Percentiles rank a stretch among this genome's conserved stretches.
These are phyloP conservation scores for Boletus fagicola DNA, from an alignment of 768 basidiomycete genomes.

Conservation along the genomic window DNA sequence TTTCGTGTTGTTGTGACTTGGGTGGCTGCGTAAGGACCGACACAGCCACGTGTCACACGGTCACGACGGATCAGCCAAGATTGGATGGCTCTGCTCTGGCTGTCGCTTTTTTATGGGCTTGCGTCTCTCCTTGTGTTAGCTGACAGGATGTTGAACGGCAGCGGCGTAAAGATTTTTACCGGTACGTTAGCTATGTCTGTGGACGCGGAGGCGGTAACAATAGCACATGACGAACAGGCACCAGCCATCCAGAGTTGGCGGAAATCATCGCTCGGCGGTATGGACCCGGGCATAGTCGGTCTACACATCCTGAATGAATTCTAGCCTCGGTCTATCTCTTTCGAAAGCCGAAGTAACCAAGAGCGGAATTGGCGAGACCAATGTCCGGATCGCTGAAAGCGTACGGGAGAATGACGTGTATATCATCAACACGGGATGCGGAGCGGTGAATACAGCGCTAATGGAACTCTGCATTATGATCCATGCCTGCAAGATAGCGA, in stretches of 20 bases:
- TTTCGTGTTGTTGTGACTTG: too few relatives aligned
- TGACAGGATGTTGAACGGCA: conserved; percentile 51
- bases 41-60: conserved; percentile 23
- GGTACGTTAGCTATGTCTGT: conserved; percentile 37
- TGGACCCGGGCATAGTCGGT: conserved; percentile 9
- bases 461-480: conserved; percentile 99
- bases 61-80: conserved; percentile 11
- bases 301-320: conserved; percentile 26
- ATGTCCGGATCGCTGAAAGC: conserved; percentile 88
- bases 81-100: conserved; percentile 11
- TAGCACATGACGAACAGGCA: conserved; percentile 51
- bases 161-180: conserved; percentile 58
- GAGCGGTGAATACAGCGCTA: conserved; percentile 85
- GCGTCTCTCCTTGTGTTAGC: conserved; percentile 12
- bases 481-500: conserved; percentile 99
- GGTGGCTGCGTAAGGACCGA: not conserved
- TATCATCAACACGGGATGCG: conserved; percentile 92
- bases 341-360: conserved; percentile 85
- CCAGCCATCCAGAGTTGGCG: conserved; percentile 93
- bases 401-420: conserved; percentile 99
- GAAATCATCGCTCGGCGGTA: conserved; percentile 92
- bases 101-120: conserved; percentile 14
- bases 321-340: conserved; percentile 85
- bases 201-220: not conserved
- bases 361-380: conserved; percentile 89